Base-by-base conservation (phyloP, 345 rosid genomes). In the rapeseed (Brassica napus) region DNA sequence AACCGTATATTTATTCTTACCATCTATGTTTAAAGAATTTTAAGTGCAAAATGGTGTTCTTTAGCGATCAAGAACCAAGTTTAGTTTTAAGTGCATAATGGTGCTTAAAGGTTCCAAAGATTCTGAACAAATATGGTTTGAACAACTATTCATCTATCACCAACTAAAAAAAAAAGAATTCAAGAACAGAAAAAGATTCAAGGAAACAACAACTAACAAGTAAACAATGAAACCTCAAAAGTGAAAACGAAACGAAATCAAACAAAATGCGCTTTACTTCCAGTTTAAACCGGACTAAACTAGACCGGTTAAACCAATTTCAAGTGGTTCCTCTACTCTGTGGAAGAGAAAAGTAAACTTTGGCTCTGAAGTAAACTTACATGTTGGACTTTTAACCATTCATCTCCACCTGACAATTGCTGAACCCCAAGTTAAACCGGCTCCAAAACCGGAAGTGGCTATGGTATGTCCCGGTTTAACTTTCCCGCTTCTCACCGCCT, bases 351-450 rank as follows among this genome's bases (percentile, higher is more conserved):
- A 65, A 65, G 21, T 52, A 64, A 6, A 64, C 4, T 54, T 37
- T 28, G 65, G 71, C 67, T 73, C 69, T 68, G 69, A 60, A 57
- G 77, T 65, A 57, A 78, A 66, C 65, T 39, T 72, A 44, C 68
- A 52, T 52, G 57, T 52, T 5, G 57, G 57, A 52, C 57, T n/a
- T 52, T 35, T n/a, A 14, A 10, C 42, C 71, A 52, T 74, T 89
- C 82, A 91, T 39, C 90, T 92, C 97, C 99, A 95, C 84, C 97
- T 81, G 63, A 93, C 2, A 52, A 95, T 85, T 16, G 94, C 97
- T 58, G 99, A 91, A 58, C 92, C 99, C 99, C 98, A 90, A 37
- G 96, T 95, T 76, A 95, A 87, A 70, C 98, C 99, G 1, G 97
- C 99, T 52, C 99, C 98, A 39, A 91, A 95, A 63, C 98, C 98